These are phyloP conservation scores for Venturia pyrina DNA, from an alignment of 2,329 filamentous ascomycete genomes.

Conservation along the genomic window DNA sequence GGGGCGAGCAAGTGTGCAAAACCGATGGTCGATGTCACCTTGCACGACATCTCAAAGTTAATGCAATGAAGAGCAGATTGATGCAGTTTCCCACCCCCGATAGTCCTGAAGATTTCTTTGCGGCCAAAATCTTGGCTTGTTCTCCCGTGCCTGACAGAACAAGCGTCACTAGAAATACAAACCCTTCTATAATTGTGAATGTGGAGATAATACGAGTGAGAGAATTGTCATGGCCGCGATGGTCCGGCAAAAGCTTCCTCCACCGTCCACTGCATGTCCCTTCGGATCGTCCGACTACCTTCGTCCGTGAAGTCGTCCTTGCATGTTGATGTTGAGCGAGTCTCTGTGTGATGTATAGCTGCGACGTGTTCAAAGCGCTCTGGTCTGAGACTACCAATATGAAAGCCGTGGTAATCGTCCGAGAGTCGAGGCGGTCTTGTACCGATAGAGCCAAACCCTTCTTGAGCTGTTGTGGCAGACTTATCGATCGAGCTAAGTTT, in stretches of 20 bases:
- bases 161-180: not conserved
- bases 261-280: conserved; percentile 15
- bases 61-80: not conserved
- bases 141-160: not conserved
- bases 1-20: not conserved
- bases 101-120: not conserved
- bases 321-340: not conserved
- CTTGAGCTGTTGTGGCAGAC: conserved; percentile 1
- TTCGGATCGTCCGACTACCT: conserved; percentile 1
- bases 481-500: not conserved
- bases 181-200: not conserved
- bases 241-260: conserved; percentile 17
- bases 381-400: conserved; percentile 6
- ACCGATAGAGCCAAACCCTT: not conserved
- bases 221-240: not conserved
- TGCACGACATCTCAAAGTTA: not conserved
- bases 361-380: not conserved
- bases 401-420: conserved; percentile 5
- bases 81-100: not conserved
- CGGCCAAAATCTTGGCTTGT: not conserved
- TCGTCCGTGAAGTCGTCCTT: not conserved
- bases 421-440: not conserved
- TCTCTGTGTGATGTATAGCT: not conserved
- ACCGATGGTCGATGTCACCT: not conserved
- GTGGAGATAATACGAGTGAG: not conserved